Evolutionary conservation across 2,329 filamentous ascomycete genomes (phyloP).

Genomic region (Ceratocystis papillata): DNA sequence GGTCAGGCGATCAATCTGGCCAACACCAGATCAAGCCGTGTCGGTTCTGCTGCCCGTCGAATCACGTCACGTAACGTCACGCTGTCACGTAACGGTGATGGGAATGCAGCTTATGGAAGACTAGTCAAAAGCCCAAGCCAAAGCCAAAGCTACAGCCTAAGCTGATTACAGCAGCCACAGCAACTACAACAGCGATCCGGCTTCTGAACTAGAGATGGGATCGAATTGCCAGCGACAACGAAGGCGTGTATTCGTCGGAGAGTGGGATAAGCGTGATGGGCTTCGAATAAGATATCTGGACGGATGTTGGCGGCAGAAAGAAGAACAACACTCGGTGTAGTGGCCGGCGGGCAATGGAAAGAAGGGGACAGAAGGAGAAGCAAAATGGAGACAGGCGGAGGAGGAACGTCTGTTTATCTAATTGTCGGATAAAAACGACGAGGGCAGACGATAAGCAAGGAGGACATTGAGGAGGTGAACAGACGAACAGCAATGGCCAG

Average conservation of each 20-base stretch:
- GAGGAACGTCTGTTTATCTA: not conserved
- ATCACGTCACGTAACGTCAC: not conserved
- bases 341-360: too few species aligned
- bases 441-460: not conserved
- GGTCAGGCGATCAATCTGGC: not conserved
- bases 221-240: too few species aligned
- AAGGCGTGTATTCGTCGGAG: too few species aligned
- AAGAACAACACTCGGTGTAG: too few species aligned
- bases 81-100: not conserved
- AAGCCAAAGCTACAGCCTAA: too few species aligned
- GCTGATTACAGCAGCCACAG: too few species aligned
- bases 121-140: too few species aligned
- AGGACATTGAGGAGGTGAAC: not conserved
- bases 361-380: not conserved
- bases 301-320: too few species aligned
- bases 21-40: not conserved
- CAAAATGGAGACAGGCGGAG: constrained; percentile 1
- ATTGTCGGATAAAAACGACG: not conserved
- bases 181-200: too few species aligned
- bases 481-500: not conserved
- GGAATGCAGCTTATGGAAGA: not conserved
- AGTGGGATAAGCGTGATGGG: too few species aligned
- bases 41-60: not conserved
- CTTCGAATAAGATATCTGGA: too few species aligned
- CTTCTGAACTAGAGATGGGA: too few species aligned